phyloP scores from a whole-genome alignment of 805 yeast genomes.

The Lipomyces yamanashiensis region DNA sequence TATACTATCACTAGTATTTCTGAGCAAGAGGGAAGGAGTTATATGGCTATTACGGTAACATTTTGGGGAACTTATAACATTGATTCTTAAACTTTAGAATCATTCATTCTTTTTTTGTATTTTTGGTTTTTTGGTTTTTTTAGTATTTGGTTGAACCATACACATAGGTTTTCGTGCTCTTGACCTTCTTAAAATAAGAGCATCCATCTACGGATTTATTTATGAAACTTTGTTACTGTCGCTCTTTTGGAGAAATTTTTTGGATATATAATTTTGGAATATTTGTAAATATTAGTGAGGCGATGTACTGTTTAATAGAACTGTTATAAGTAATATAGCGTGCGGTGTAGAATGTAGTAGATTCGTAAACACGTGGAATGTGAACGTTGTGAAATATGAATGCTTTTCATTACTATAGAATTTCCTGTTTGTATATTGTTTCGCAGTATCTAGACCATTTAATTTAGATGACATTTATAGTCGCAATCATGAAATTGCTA shows the following conservation, averaged over 20 bases:
- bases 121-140: neutral
- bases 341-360: too few relatives aligned
- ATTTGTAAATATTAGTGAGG: neutral
- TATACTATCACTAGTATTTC: constrained; percentile 25
- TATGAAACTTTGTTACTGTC: neutral
- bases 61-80: constrained; percentile 27
- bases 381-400: too few relatives aligned
- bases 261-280: neutral
- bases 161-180: constrained; percentile 8
- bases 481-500: too few relatives aligned
- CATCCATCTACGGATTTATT: neutral
- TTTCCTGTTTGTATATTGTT: too few relatives aligned
- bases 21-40: constrained; percentile 27
- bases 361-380: too few relatives aligned
- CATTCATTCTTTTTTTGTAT: constrained; percentile 3
- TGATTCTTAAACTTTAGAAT: neutral
- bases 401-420: too few relatives aligned
- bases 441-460: too few relatives aligned
- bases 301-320: neutral
- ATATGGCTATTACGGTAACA: constrained; percentile 27
- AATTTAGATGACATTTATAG: too few relatives aligned
- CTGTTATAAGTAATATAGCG: too few relatives aligned
- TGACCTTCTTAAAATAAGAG: constrained; percentile 4
- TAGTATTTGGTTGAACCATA: neutral
- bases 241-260: neutral